These are phyloP conservation scores for Rhytidiadelphus loreus DNA, from an alignment of 225 moss, liverwort and hornwort species.

Conservation along the genomic window DNA sequence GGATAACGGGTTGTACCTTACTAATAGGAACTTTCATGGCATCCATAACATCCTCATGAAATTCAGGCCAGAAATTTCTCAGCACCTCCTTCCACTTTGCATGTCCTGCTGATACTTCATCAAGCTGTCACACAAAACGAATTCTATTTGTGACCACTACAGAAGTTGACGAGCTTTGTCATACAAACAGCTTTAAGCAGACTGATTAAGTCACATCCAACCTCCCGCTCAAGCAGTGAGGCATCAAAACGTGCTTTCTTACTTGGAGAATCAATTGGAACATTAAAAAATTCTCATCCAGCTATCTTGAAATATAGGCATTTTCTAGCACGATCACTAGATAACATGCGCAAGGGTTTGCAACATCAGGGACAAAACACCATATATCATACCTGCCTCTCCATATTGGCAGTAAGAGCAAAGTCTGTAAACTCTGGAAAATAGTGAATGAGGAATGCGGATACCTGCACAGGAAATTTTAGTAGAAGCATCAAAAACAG, in stretches of 20 bases:
- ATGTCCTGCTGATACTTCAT: slow-evolving; percentile 89
- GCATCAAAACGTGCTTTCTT: not conserved
- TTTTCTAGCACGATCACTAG: not conserved
- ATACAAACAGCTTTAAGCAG: not conserved
- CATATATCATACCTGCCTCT: slow-evolving; percentile 56
- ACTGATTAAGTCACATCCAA: not conserved
- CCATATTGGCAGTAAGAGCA: slow-evolving; percentile 84
- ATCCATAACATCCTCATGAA: slow-evolving; percentile 57
- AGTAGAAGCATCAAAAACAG: not conserved
- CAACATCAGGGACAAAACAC: not conserved
- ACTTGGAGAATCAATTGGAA: not conserved
- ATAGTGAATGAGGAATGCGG: slow-evolving; percentile 70
- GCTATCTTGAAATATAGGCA: not conserved
- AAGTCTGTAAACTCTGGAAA: slow-evolving; percentile 79
- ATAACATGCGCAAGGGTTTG: not conserved
- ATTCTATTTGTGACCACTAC: not conserved
- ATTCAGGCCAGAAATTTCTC: slow-evolving; percentile 78
- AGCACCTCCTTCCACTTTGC: slow-evolving; percentile 72
- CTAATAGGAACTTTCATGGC: slow-evolving; percentile 72
- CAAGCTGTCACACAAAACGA: slow-evolving; percentile 50
- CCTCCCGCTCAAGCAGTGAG: not conserved
- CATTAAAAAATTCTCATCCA: not conserved
- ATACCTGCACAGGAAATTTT: slow-evolving; percentile 49
- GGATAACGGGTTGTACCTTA: slow-evolving; percentile 35
- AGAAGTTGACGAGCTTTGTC: not conserved